Conservation (phyloP, 352 stramenopile genomes). For the Elongisporangium senticosum region DNA sequence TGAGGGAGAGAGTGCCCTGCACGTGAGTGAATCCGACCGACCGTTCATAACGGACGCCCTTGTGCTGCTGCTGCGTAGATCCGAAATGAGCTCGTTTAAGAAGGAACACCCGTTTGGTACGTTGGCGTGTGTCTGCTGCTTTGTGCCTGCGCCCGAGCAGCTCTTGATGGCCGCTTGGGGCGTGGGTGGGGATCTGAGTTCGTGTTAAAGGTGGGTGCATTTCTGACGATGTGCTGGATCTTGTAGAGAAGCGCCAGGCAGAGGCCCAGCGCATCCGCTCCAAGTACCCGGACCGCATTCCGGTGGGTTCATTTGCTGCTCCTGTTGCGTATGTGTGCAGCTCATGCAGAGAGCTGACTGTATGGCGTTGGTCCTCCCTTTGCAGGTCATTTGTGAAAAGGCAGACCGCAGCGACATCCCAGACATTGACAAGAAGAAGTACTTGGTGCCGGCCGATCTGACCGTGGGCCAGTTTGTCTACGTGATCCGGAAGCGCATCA, state of each 20-base stretch:
- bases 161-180: not conserved
- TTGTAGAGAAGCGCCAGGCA: constrained; percentile 93
- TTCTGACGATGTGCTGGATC: not conserved
- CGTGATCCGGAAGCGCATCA: constrained; percentile 99
- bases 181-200: not conserved
- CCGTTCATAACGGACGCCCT: not conserved
- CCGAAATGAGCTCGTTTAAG: constrained; percentile 85
- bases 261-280: constrained; percentile 97
- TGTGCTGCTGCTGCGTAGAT: not conserved
- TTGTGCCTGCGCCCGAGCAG: not conserved
- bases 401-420: constrained; percentile 97
- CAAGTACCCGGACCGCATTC: constrained; percentile 99
- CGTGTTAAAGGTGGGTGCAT: constrained; percentile 14
- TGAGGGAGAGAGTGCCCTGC: not conserved
- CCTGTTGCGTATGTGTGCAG: not conserved
- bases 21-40: not conserved
- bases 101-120: constrained; percentile 87
- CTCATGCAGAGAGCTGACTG: not conserved
- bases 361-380: not conserved
- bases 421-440: constrained; percentile 99
- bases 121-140: constrained; percentile 4
- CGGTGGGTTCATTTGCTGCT: constrained; percentile 37
- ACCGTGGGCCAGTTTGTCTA: constrained; percentile 99
- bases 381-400: constrained; percentile 90
- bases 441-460: constrained; percentile 95